Evolutionary conservation across 768 basidiomycete species (phyloP), one percentile per base, ranked within the genome.

Genomic region (Gloeophyllum trabeum): DNA sequence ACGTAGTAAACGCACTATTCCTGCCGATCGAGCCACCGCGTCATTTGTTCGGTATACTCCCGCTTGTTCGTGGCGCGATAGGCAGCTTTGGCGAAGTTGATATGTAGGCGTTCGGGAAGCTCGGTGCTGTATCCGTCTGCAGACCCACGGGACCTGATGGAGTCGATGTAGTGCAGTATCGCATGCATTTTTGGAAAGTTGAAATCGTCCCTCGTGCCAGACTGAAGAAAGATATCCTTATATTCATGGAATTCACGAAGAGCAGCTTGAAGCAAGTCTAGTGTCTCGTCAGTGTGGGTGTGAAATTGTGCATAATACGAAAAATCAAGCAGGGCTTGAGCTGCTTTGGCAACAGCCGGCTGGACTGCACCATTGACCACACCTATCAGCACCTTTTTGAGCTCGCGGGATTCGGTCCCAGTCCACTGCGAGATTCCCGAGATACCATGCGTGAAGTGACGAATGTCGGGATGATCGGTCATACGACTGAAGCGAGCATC

Each of bases 41-140:
- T 58, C 70, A 71, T 71, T 42, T 69, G 69, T 12, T 51, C 35
- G 2, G 49, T 43, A 42, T 53, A 54, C 18, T 55, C 45, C 21
- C 46, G 44, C 16, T 46, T 43, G 46, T 58, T 61, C 3, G 44
- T 49, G 2, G 54, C 51, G 2, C 51, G 30, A 44, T 59, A 61
- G 1, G 41, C 51, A 3, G 47, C 28, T 45, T 72, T 71, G 1
- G 65, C 61, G 34, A 54, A 60, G 49, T 70, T 57, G 37, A 70
- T 70, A 42, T 71, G 71, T 1, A 71, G 54, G 0, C 58, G 57
- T 48, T 59, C 47, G 43, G 55, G 21, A 39, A 51, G 30, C 43
- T 63, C 60, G 1, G 58, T 61, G 41, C 46, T 57, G 46, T 44
- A 54, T 1, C 48, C 45, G 38, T 57, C 54, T 0, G 48, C 47